A percentile compares a stretch with the other conserved stretches of the same genome.
phyloP scores from a whole-genome alignment of 768 basidiomycete genomes.

The Mycena vitilis region DNA sequence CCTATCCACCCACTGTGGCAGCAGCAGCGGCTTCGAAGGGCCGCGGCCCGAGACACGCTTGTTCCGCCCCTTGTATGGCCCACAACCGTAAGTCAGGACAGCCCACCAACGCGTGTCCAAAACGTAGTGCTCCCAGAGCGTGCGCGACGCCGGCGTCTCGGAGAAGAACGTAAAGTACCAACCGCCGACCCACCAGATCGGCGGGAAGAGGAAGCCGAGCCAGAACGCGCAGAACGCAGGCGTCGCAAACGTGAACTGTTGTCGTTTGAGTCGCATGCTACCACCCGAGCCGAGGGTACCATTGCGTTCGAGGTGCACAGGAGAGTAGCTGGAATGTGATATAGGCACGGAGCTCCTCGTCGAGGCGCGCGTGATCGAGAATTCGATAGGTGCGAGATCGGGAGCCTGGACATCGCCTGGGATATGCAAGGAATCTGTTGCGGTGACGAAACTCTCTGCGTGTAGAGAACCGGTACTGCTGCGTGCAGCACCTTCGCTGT shows the following conservation, averaged over 20 bases:
- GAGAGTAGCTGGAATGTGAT: not conserved
- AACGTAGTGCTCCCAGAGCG: conserved; percentile 36
- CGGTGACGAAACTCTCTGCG: conserved; percentile 37
- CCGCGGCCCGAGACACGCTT: not conserved
- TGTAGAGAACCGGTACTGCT: conserved; percentile 34
- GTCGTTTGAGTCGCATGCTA: conserved; percentile 29
- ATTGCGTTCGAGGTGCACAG: conserved; percentile 19
- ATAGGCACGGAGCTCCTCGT: conserved; percentile 21
- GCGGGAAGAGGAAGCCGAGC: conserved; percentile 36
- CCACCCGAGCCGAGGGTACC: conserved; percentile 21
- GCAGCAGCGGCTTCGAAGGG: conserved; percentile 24
- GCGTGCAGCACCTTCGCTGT: conserved; percentile 5
- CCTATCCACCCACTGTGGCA: conserved; percentile 35
- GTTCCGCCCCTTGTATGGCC: not conserved
- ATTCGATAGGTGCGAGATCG: conserved; percentile 8
- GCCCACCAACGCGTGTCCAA: conserved; percentile 33
- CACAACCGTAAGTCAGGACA: conserved; percentile 20
- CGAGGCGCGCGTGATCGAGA: not conserved
- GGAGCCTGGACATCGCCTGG: not conserved
- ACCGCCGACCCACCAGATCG: conserved; percentile 36
- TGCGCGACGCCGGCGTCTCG: conserved; percentile 31
- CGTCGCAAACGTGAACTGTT: conserved; percentile 27
- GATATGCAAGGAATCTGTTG: conserved; percentile 24
- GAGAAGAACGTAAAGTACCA: conserved; percentile 36
- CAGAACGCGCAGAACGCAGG: conserved; percentile 37